Evolutionary conservation across 805 yeast genomes (phyloP).

Genomic region (Lipomyces sp.): DNA sequence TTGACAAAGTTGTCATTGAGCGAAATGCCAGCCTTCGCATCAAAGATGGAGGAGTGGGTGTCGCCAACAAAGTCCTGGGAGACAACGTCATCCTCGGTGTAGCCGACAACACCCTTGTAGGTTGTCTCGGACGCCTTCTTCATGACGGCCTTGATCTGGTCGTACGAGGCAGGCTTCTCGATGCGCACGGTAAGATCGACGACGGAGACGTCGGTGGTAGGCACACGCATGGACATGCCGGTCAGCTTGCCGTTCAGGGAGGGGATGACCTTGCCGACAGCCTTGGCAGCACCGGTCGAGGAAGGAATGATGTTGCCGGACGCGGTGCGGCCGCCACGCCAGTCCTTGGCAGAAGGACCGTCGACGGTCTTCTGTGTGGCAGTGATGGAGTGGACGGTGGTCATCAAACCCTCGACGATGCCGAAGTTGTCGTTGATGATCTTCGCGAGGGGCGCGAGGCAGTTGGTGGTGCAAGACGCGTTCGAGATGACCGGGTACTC

Average conservation of each 20-base stretch:
- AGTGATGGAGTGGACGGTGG: conserved; percentile 93
- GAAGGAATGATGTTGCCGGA: conserved; percentile 94
- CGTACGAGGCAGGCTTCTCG: conserved; percentile 72
- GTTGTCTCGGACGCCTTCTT: conserved; percentile 74
- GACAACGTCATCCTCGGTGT: conserved; percentile 91
- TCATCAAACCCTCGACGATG: conserved; percentile 89
- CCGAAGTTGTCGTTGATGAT: conserved; percentile 82
- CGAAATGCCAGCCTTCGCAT: conserved; percentile 86
- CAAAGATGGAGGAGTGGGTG: conserved; percentile 82
- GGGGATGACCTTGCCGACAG: conserved; percentile 93
- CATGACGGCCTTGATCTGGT: conserved; percentile 72
- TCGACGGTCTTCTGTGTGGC: conserved; percentile 96
- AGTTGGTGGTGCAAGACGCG: conserved; percentile 95
- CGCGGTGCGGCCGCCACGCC: conserved; percentile 98
- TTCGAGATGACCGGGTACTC: conserved; percentile 78
- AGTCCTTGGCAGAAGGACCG: conserved; percentile 96
- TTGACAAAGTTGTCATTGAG: conserved; percentile 85
- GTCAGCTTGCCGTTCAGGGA: conserved; percentile 88
- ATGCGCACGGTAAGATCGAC: conserved; percentile 88
- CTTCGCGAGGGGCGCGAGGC: conserved; percentile 93
- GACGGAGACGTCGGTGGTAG: conserved; percentile 89
- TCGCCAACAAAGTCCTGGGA: conserved; percentile 86
- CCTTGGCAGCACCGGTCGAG: conserved; percentile 97
- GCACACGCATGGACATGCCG: conserved; percentile 91
- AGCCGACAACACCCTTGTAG: conserved; percentile 79